These are phyloP conservation scores for Cucurbitaria berberidis DNA, from an alignment of 2,329 filamentous ascomycete genomes.

Conservation along the genomic window DNA sequence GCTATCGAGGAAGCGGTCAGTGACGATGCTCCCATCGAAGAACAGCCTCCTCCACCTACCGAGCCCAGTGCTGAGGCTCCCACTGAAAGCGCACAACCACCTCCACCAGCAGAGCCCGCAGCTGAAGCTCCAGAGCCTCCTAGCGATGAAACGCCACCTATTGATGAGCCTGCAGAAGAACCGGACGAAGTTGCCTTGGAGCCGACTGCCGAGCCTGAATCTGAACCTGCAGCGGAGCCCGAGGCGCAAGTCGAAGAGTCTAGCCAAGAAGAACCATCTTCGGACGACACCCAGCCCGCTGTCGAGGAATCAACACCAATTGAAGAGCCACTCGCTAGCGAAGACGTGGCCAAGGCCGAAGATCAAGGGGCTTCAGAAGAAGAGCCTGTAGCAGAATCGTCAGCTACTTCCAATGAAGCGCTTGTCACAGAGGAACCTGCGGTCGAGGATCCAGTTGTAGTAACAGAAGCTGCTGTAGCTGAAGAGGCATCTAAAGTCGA, in stretches of 20 bases:
- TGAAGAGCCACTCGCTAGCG: neutral
- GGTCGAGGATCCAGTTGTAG: slow-evolving; percentile 1
- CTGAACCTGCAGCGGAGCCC: neutral
- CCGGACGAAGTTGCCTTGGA: neutral
- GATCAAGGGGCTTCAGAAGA: neutral
- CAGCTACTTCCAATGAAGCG: neutral
- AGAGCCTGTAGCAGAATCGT: neutral
- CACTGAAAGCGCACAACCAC: slow-evolving; percentile 2
- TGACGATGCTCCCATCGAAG: neutral
- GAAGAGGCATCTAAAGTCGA: neutral
- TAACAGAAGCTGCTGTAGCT: neutral
- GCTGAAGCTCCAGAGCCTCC: neutral
- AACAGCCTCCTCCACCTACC: neutral
- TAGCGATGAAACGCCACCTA: neutral
- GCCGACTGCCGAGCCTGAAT: slow-evolving; percentile 1
- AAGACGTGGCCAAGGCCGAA: neutral
- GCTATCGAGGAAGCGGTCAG: neutral
- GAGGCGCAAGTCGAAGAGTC: neutral
- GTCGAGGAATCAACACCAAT: neutral
- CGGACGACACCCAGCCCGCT: neutral
- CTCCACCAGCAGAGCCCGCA: neutral
- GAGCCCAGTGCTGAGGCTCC: neutral
- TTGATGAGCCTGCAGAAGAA: neutral
- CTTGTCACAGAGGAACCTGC: no score
- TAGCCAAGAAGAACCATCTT: neutral